Evolutionary conservation across 176 grass and related monocot species (phyloP).

Genomic region (Oryza meyeriana): DNA sequence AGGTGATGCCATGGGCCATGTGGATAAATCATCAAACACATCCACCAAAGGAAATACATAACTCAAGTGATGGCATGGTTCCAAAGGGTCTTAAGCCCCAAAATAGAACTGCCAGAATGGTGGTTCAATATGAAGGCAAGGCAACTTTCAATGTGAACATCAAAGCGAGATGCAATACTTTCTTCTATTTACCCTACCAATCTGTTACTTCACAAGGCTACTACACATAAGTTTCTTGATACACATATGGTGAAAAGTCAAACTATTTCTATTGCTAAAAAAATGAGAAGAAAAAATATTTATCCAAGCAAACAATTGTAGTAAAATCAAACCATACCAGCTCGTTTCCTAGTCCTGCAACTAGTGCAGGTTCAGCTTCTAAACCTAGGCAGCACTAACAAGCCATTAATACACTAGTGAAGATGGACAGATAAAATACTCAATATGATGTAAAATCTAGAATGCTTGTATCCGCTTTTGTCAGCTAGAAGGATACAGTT

Average conservation of each 20-base stretch:
- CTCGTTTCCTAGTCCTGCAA: background rate
- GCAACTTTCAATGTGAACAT: background rate
- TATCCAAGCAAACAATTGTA: background rate
- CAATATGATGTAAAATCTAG: background rate
- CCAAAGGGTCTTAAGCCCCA: background rate
- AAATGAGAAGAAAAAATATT: background rate
- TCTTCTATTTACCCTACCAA: background rate
- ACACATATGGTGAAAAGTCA: constrained; percentile 18
- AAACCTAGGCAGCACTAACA: background rate
- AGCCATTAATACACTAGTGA: background rate
- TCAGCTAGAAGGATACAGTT: background rate
- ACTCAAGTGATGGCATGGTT: background rate
- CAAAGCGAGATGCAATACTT: constrained; percentile 1
- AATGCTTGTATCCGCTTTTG: background rate
- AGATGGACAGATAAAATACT: background rate
- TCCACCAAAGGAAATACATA: background rate
- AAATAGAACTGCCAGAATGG: background rate
- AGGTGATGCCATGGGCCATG: background rate
- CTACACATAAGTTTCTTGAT: background rate
- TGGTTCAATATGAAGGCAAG: background rate
- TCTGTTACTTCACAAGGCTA: background rate
- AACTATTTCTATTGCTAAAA: background rate
- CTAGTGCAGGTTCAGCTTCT: constrained; percentile 9
- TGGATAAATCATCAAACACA: constrained; percentile 2
- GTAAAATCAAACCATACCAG: background rate